Base-by-base conservation (phyloP, 208 protist species). In the Leishmania major region DNA sequence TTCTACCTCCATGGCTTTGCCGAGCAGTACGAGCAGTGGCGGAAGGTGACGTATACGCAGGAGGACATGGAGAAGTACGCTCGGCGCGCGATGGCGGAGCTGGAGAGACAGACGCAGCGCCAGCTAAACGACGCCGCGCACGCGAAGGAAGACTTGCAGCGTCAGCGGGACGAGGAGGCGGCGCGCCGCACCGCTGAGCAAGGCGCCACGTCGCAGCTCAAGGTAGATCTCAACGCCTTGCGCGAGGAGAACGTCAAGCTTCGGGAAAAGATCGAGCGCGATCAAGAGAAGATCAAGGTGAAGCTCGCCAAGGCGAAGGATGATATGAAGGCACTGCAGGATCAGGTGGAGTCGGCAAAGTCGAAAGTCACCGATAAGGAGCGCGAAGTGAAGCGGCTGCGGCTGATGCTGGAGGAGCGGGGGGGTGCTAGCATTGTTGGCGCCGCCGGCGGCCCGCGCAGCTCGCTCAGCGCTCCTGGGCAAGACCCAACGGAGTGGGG, bases 271-370 rank as follows among this genome's bases (percentile, higher is more conserved):
- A 93, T 98, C 79, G 91, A 96, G 86, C 89, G 92, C 35, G 95
- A 98, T 76, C 93, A 97, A 78, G 95, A 98, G 80, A 96, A 96
- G 78, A 97, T 98, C 73, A 98, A 97, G 84, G 88, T 88, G 17
- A 97, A 96, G 86, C 83, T 98, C 25, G 82, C 84, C 45, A 96
- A 97, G 80, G 84, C 62, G 70, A 95, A 97, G 83, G 93, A 95
- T 55, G 93, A 97, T 83, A 87, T 88, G 74, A 94, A 94, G 84
- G 77, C 87, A 10, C 73, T 95, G 45, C 90, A 94, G 71, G 94
- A 97, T 72, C 88, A 97, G 84, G 64, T 96, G 17, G 93, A 97
- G 86, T 74, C 86, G 15, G 77, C 84, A 43, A 90, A 90, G 62
- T 74, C 81, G 8, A 77, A 87, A 57, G 77, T 92, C 15, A 92